Evolutionary conservation across 441 rosid species (phyloP).

Genomic region (Arabidopsis lyrata): DNA sequence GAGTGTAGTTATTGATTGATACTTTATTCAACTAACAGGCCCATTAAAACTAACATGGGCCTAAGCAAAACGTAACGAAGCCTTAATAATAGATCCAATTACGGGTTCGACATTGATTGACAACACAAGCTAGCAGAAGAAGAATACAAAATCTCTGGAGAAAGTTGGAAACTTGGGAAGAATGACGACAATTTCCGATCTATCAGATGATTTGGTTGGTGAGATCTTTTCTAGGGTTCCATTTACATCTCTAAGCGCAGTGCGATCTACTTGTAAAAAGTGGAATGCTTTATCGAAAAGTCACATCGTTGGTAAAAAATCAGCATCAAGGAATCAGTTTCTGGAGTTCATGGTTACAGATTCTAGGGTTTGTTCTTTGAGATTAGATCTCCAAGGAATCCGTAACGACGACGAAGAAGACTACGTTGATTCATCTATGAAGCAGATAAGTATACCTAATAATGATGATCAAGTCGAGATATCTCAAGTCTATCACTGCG

Average conservation of each 20-base stretch:
- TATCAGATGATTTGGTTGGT: not conserved
- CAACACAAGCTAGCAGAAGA: no score
- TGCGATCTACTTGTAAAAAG: not conserved
- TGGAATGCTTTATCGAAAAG: not conserved
- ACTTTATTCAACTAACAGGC: no score
- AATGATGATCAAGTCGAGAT: not conserved
- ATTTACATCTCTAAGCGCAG: not conserved
- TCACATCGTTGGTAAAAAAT: not conserved
- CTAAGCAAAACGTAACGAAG: no score
- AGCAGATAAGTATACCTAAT: not conserved
- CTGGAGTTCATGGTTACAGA: not conserved
- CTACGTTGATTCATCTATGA: not conserved
- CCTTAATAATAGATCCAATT: not conserved
- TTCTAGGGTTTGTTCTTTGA: not conserved
- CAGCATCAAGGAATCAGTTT: not conserved
- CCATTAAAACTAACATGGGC: no score
- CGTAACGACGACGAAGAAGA: not conserved
- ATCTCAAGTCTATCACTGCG: not conserved
- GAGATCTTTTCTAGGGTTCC: constrained; percentile 11
- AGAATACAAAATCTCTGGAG: not conserved
- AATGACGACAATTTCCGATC: constrained; percentile 10
- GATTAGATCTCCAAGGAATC: constrained; percentile 4
- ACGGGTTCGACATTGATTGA: not conserved
- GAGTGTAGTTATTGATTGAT: no score
- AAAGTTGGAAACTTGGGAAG: not conserved